These are phyloP conservation scores for Talaromyces sp. DNA, from an alignment of 2,329 filamentous ascomycete genomes.

Conservation along the genomic window DNA sequence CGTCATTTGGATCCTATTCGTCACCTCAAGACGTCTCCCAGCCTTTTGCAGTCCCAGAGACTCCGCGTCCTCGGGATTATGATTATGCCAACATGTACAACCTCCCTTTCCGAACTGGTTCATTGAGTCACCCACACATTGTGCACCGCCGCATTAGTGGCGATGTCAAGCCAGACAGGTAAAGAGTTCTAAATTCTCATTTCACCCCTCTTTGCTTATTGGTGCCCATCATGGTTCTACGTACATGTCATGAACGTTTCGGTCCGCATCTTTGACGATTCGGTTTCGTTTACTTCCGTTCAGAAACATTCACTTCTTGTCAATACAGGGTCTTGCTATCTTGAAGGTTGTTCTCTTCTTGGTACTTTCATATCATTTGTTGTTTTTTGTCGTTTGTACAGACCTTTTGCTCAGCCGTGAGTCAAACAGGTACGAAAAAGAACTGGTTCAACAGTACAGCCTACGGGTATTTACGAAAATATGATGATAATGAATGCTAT, in stretches of 20 bases:
- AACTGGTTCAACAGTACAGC: constrained; percentile 14
- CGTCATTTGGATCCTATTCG: constrained; percentile 25
- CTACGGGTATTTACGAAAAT: constrained; percentile 7
- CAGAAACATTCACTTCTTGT: not conserved
- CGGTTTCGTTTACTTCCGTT: not conserved
- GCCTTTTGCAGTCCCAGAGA: constrained; percentile 16
- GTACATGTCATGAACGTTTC: not conserved
- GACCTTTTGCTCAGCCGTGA: not conserved
- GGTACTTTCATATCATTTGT: not conserved
- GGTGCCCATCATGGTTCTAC: not conserved
- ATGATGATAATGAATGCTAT: constrained; percentile 4
- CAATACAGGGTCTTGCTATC: not conserved
- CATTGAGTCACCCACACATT: constrained; percentile 29
- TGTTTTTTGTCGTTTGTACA: not conserved
- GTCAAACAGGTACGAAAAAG: not conserved
- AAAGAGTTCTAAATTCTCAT: not conserved
- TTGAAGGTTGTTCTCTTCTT: not conserved
- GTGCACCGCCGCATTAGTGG: constrained; percentile 9
- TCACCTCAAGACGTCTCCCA: constrained; percentile 22
- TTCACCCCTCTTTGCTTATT: not conserved
- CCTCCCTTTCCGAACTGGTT: constrained; percentile 32
- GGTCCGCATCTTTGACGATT: not conserved
- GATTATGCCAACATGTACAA: constrained; percentile 12
- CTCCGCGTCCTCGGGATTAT: constrained; percentile 10
- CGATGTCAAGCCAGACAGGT: constrained; percentile 1